Evolutionary conservation across 345 rosid genomes (phyloP).

Genomic region (Nasturtium officinale): DNA sequence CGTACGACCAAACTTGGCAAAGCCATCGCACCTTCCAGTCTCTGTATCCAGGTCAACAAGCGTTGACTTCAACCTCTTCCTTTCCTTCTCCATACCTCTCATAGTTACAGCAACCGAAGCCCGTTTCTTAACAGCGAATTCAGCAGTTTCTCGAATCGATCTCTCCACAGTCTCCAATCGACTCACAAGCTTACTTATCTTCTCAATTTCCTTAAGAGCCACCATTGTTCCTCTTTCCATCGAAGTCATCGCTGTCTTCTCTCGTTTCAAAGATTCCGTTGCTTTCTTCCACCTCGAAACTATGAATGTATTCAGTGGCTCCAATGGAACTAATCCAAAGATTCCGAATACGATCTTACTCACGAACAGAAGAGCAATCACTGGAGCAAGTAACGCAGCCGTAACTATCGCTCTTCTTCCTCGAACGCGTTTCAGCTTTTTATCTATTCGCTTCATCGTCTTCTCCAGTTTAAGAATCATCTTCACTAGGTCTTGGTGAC

Average conservation of each 20-base stretch:
- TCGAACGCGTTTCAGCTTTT: conserved; percentile 13
- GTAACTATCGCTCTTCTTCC: not conserved
- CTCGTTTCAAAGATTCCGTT: conserved; percentile 10
- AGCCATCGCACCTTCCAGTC: conserved; percentile 4
- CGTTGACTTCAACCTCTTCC: conserved; percentile 15
- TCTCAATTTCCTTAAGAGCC: conserved; percentile 10
- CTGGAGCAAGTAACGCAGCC: not conserved
- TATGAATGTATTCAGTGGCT: not conserved
- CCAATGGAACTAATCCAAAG: not conserved
- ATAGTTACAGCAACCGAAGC: conserved; percentile 2
- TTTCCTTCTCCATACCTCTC: conserved; percentile 3
- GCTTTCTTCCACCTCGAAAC: conserved; percentile 13
- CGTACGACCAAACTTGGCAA: conserved; percentile 13
- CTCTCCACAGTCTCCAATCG: conserved; percentile 20
- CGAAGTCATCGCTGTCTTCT: conserved; percentile 15
- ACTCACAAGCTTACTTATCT: conserved; percentile 5
- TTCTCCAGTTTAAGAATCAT: conserved; percentile 16
- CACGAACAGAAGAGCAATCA: not conserved
- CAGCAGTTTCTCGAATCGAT: not conserved
- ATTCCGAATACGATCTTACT: not conserved
- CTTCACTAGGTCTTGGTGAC: conserved; percentile 8
- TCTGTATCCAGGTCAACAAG: conserved; percentile 25
- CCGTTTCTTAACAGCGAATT: conserved; percentile 4
- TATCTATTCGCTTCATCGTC: conserved; percentile 15
- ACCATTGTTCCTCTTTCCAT: conserved; percentile 32